Conservation (phyloP, 2,329 filamentous ascomycete genomes). For the Ophiostoma fasciatum region DNA sequence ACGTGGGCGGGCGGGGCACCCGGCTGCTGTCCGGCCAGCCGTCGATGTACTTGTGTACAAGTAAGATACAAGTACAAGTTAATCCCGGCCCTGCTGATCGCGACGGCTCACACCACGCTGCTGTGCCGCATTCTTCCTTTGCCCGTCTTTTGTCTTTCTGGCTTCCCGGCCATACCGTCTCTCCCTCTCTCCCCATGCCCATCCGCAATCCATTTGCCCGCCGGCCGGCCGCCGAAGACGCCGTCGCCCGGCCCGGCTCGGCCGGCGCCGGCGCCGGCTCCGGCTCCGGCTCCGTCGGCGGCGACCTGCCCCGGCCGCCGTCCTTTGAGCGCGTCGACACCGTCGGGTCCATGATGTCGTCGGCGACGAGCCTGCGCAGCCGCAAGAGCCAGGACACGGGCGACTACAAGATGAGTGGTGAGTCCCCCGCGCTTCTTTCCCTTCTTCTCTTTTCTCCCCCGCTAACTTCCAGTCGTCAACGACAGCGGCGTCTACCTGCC, state of each 20-base stretch:
- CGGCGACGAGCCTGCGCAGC: conserved; percentile 46
- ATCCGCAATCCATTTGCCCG: conserved; percentile 60
- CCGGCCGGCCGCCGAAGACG: conserved; percentile 20
- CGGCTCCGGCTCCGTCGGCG: neutral
- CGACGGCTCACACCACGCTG: too few species aligned
- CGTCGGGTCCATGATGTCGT: conserved; percentile 45
- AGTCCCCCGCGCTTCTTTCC: conserved; percentile 15
- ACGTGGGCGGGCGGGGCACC: too few species aligned
- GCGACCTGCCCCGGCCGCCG: conserved; percentile 11
- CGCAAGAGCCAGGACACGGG: conserved; percentile 45
- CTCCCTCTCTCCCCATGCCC: conserved; percentile 29
- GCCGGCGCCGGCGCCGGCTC: neutral
- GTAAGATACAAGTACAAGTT: too few species aligned
- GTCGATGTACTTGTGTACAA: too few species aligned
- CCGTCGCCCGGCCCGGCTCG: neutral
- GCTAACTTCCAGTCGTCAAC: conserved; percentile 58
- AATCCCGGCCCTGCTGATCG: too few species aligned
- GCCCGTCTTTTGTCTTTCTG: too few species aligned
- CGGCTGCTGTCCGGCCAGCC: too few species aligned
- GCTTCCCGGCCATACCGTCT: neutral
- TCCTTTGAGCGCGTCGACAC: conserved; percentile 49
- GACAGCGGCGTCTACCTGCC: conserved; percentile 91
- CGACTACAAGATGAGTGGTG: conserved; percentile 73
- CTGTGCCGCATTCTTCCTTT: too few species aligned
- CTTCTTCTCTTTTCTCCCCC: neutral